Percentiles rank a stretch among this genome's conserved stretches.
Evolutionary conservation across 768 basidiomycete species (phyloP).

Genomic region (Lactifluus piperatus): DNA sequence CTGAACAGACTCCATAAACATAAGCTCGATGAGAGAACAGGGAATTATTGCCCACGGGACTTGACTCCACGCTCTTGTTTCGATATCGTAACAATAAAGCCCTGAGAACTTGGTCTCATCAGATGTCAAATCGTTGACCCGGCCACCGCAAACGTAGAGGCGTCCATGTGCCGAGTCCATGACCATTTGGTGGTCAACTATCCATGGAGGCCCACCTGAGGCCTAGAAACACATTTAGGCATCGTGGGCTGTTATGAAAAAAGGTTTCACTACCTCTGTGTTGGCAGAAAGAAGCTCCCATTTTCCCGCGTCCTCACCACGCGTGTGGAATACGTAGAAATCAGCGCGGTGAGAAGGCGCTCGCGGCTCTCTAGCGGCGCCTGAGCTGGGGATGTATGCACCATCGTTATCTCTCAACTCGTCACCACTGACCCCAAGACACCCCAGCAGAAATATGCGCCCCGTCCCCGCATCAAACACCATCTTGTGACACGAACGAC

Average conservation of each 20-base stretch:
- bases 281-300: constrained; percentile 68
- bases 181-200: constrained; percentile 78
- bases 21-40: background rate
- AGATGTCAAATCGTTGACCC: constrained; percentile 59
- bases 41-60: constrained; percentile 45
- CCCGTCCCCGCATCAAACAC: constrained; percentile 65
- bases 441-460: constrained; percentile 64
- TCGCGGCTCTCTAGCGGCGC: background rate
- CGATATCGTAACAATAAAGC: constrained; percentile 63
- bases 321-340: constrained; percentile 68
- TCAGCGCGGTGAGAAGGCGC: constrained; percentile 42
- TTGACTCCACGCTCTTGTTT: constrained; percentile 54
- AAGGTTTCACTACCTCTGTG: constrained; percentile 42
- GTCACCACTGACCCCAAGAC: constrained; percentile 48
- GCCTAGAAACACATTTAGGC: constrained; percentile 30
- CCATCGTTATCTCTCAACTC: constrained; percentile 6
- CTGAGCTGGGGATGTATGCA: background rate
- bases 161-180: constrained; percentile 64
- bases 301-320: constrained; percentile 50
- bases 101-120: constrained; percentile 55
- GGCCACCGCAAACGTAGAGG: constrained; percentile 70
- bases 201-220: constrained; percentile 58
- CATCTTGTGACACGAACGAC: constrained; percentile 77
- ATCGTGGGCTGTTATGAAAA: background rate
- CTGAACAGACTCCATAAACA: constrained; percentile 8